phyloP scores from a whole-genome alignment of 177 flowering plant species.

The Tripterygium wilfordii region DNA sequence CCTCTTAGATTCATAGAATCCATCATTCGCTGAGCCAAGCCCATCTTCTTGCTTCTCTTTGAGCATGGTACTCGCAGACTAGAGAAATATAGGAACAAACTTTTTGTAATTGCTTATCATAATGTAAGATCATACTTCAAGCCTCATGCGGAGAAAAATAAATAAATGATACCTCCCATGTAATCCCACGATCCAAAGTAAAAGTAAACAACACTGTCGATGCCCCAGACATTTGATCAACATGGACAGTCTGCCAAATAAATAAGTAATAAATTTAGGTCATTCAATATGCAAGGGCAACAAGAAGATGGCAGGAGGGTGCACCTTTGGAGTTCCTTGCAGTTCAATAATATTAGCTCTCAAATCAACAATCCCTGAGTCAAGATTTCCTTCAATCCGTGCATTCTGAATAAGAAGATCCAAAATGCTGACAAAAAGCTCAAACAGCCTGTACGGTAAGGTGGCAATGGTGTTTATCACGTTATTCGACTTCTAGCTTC shows the following conservation, averaged over 20 bases:
- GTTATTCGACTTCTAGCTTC: not conserved
- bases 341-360: conserved; percentile 68
- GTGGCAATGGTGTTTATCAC: conserved; percentile 1
- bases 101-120: not conserved
- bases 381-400: conserved; percentile 85
- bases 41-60: conserved; percentile 71
- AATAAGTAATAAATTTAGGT: conserved; percentile 8
- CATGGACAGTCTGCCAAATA: conserved; percentile 75
- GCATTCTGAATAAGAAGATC: conserved; percentile 85
- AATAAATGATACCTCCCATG: conserved; percentile 69
- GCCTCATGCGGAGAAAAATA: too few species aligned
- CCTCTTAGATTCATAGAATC: conserved; percentile 93
- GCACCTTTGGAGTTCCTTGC: conserved; percentile 80
- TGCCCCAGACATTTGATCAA: conserved; percentile 86
- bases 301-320: conserved; percentile 4
- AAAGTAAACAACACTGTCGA: conserved; percentile 81
- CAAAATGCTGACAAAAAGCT: conserved; percentile 73
- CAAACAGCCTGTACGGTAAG: conserved; percentile 81
- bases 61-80: conserved; percentile 73
- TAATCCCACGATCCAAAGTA: conserved; percentile 84
- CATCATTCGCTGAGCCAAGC: conserved; percentile 50
- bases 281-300: not conserved
- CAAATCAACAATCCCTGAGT: conserved; percentile 92
- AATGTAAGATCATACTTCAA: too few species aligned
- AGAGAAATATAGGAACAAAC: conserved; percentile 5